Evolutionary conservation across 2,329 filamentous ascomycete species (phyloP), one percentile per base, ranked within the genome.

Genomic region (Sphaerulina populicola): DNA sequence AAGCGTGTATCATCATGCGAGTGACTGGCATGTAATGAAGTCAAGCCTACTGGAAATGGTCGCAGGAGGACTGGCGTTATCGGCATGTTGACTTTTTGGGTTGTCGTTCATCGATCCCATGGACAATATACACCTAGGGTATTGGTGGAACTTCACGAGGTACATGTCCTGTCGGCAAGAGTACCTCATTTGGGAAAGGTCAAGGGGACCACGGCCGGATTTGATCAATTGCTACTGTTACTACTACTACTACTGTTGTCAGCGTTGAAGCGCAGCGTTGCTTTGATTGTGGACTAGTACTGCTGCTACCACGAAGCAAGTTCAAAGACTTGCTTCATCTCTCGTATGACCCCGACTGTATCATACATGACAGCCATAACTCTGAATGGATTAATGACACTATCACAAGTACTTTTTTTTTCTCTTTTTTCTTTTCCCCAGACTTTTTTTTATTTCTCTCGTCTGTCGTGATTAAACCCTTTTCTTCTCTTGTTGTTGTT

Each of bases 201-300:
- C 6, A 27, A 18, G 18, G 23, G 10, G 39, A 41, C 15, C 12
- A 41, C 39, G 39, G 39, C 39, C 39, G 39, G 39, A 27, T 8
- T 23, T 23, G 23, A 27, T 27, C 23, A 37, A 37, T 37, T 37
- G 37, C 37, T 39, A 9, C 21, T 27, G 39, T 11, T 18, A 41
- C 12, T 18, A 41, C 39, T 21, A 23, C 18, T 23, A 12, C 39
- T 21, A 23, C 18, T 23, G 5, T 18, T 10, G n/a, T 41, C 18
- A 48, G 45, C 45, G 45, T 48, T 48, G 29, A 41, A 48, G 38
- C 45, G 45, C 45, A 14, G 38, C 45, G 41, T 48, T 44, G 38
- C n/a, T 23, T 41, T 37, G 33, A 39, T 33, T 36, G 37, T 27
- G 12, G 30, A 31, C 23, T 27, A 27, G 3, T 7, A 27, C 23